Base-by-base conservation (phyloP, 2,329 filamentous ascomycete genomes). In the Xylaria sp. region DNA sequence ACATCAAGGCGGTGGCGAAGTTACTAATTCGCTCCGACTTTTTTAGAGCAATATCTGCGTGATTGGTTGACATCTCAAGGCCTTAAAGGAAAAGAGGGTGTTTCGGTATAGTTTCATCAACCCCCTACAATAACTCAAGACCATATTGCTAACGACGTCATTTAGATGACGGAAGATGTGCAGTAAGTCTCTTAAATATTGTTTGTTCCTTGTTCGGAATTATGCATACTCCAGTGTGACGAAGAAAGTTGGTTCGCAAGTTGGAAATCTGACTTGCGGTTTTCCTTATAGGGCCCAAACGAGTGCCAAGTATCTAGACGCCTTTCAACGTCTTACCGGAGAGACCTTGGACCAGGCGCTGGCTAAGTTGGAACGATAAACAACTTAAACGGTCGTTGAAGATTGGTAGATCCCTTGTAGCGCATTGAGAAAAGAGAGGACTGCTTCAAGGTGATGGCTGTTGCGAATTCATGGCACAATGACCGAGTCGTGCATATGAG, bases 51-150 rank as follows among this genome's bases (percentile, higher is more conserved):
- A 48, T 70, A 70, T 32, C 10, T 70, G 57, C 69, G 69, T 12
- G 63, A 70, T 60, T 70, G 69, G 69, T 60, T 70, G 52, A 70
- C 69, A 4, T 55, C 60, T 2, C 91, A 94, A 66, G 92, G 91
- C 0, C 79, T 97, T 65, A 93, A 94, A 82, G 91, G 91, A 1
- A 91, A 92, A 80, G 84, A 90, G 30, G 90, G 87, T 1, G 91
- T 96, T 18, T 69, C 64, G 63, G 69, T 71, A 69, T 57, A 20
- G 45, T 67, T 57, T 34, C 20, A 23, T 41, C 9, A 20, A 8
- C 18, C 46, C 48, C 18, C 25, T 53, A 18, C 6, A n/a, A 57
- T 39, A 62, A 36, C 2, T 15, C 20, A 15, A 13, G 41, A 8
- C 25, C n/a, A 32, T 13, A 50, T 48, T 56, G 32, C 61, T 71